Evolutionary conservation across 495 filamentous ascomycete genomes (phyloP), one percentile per base, ranked within the genome.

Genomic region (Chaetomidium leptoderma): DNA sequence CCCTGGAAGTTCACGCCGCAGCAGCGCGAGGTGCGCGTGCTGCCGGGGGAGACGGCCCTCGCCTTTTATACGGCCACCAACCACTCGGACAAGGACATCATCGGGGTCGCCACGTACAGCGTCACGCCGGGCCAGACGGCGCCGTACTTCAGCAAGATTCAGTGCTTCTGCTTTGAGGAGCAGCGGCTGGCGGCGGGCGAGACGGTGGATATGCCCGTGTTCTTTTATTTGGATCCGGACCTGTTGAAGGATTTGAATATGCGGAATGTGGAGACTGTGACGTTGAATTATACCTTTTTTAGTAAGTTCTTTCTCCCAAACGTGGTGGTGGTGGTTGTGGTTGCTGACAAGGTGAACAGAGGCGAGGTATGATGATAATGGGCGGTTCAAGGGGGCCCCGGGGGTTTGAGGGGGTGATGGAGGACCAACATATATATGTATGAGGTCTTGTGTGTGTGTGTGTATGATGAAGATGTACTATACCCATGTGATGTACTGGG

Each of bases 131-230:
- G 83, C 13, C 95, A 97, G 76, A 90, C 95, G 27, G 92, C 95
- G 27, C 92, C 90, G 4, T 99, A 99, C 68, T 99, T 99, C 72
- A 91, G 87, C 80, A 99, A 99, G 81, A 99, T 99, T 51, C 95
- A 99, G 74, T 99, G 95, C 65, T 99, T 99, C 74, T 99, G 95
- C 70, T 99, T 99, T 68, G 95, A 99, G 78, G 91, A 79, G 71
- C 76, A 98, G 80, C 83, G 95, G 61, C 74, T 98, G 50, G 92
- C 91, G 70, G 92, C 91, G 23, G 91, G 92, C 26, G 95, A 99
- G 77, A 91, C 91, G 35, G 95, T 99, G 51, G 95, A 99, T 76
- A 99, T 99, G 95, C 95, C 95, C 3, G 95, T 99, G 6, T 97
- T 99, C 76, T 99, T 99, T 69, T 99, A 96, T 72, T 88, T 99